Conservation (phyloP, 108 stramenopile genomes). For the Stephanodiscus minutulus region DNA sequence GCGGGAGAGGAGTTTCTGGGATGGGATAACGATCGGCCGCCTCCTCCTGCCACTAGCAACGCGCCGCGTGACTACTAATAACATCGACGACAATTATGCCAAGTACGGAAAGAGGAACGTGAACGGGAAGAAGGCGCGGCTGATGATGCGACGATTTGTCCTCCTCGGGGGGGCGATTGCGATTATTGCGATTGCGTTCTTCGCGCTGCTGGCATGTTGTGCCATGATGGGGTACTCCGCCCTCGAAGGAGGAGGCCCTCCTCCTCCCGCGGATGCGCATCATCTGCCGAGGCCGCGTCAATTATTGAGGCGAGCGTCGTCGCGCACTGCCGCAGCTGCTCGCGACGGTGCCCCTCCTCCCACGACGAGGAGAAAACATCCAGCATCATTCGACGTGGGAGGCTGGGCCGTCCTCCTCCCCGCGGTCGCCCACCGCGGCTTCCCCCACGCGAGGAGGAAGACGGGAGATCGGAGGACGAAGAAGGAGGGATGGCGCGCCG, state of each 20-base stretch:
- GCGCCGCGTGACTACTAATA: too few relatives aligned
- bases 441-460: slow-evolving; percentile 6
- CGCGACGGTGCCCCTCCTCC: not conserved
- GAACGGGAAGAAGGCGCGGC: not conserved
- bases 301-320: not conserved
- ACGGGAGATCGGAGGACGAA: not conserved
- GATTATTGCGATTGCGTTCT: not conserved
- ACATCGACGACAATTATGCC: slow-evolving; percentile 18
- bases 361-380: slow-evolving; percentile 12
- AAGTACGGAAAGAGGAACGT: slow-evolving; percentile 27
- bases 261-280: too few relatives aligned
- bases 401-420: slow-evolving; percentile 17
- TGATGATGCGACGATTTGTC: not conserved
- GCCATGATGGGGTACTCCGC: too few relatives aligned
- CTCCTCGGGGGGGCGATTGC: not conserved
- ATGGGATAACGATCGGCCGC: slow-evolving; percentile 1
- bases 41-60: not conserved
- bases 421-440: slow-evolving; percentile 3
- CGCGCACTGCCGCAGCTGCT: too few relatives aligned
- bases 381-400: slow-evolving; percentile 7
- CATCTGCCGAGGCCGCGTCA: not conserved
- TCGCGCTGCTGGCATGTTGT: too few relatives aligned
- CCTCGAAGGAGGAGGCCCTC: too few relatives aligned
- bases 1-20: not conserved
- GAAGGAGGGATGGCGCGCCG: slow-evolving; percentile 3